Conservation (phyloP, 1,139 yeast genomes). For the Geotrichum reessii region DNA sequence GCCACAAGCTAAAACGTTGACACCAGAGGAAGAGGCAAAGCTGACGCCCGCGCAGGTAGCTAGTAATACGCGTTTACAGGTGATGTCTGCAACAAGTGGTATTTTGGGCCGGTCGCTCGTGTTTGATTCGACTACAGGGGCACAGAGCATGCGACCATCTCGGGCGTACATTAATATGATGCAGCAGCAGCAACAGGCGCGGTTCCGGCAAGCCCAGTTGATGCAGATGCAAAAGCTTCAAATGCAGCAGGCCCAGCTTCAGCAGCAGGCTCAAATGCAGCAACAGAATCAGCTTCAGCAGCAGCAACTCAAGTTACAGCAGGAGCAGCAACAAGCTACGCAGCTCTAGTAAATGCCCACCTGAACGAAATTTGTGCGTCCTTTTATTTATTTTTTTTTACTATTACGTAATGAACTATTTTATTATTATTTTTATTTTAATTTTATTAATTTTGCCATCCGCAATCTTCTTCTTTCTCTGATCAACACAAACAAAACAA, state of each 20-base stretch:
- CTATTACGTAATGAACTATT: not conserved
- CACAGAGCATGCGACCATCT: conserved; percentile 33
- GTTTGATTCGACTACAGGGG: conserved; percentile 30
- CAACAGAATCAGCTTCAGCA: conserved; percentile 26
- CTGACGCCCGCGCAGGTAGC: conserved; percentile 14
- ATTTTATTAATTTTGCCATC: not conserved
- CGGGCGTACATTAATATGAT: conserved; percentile 28
- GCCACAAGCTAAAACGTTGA: conserved; percentile 1
- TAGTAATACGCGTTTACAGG: conserved; percentile 18
- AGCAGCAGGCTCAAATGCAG: conserved; percentile 23
- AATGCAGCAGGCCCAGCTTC: conserved; percentile 26
- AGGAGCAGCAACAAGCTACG: conserved; percentile 12
- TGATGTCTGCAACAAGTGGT: conserved; percentile 34
- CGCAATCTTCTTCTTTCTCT: not conserved
- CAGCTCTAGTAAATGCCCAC: not conserved
- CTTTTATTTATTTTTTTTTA: not conserved
- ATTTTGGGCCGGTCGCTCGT: conserved; percentile 35
- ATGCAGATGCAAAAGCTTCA: conserved; percentile 21
- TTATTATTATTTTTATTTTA: not conserved
- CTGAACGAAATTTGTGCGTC: too few species aligned
- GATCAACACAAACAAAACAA: too few species aligned
- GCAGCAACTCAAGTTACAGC: conserved; percentile 25
- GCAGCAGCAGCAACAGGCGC: conserved; percentile 26
- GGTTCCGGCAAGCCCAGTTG: conserved; percentile 21
- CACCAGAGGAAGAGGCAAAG: conserved; percentile 1